A percentile compares a stretch with the other conserved stretches of the same genome.
phyloP scores from a whole-genome alignment of 345 rosid genomes.

The Alliaria petiolata region DNA sequence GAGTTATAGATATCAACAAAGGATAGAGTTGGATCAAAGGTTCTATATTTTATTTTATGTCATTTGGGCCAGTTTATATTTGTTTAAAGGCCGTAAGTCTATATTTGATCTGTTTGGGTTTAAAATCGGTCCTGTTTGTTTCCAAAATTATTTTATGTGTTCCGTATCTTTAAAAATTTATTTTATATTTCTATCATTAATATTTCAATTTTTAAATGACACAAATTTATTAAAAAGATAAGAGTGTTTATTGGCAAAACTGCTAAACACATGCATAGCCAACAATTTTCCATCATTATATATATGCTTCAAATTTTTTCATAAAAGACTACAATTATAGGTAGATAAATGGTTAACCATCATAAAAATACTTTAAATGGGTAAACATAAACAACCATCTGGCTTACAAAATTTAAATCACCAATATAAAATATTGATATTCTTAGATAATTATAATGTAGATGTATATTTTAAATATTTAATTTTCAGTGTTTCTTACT shows the following conservation, averaged over 20 bases:
- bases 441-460: background rate
- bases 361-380: background rate
- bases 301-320: background rate
- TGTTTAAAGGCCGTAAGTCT: too few relatives aligned
- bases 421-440: background rate
- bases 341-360: background rate
- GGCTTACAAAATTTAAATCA: background rate
- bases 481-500: background rate
- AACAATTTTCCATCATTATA: background rate
- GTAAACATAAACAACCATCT: background rate
- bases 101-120: too few relatives aligned
- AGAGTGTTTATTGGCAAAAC: background rate
- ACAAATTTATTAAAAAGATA: background rate
- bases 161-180: background rate
- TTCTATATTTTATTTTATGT: too few relatives aligned
- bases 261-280: background rate
- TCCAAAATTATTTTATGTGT: too few relatives aligned
- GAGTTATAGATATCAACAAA: too few relatives aligned
- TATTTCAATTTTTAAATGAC: background rate
- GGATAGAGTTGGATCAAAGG: too few relatives aligned
- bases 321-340: background rate
- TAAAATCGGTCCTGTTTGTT: too few relatives aligned
- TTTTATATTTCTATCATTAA: too few relatives aligned
- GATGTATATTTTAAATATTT: background rate
- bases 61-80: too few relatives aligned